Conservation (phyloP, 208 protist genomes). For the Naegleria lovaniensis region DNA sequence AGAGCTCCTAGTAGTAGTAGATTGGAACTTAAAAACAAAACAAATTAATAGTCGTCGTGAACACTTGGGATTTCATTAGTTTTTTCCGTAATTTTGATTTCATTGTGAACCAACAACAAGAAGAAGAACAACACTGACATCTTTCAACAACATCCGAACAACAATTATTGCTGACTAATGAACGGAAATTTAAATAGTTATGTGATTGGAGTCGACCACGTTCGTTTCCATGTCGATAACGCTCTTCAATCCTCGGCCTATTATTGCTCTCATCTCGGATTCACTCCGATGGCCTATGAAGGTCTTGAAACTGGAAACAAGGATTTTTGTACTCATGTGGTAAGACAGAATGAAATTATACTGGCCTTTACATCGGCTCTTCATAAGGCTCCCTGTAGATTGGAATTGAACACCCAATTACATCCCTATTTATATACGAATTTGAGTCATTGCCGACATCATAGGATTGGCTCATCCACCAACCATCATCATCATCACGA, state of each 20-base stretch:
- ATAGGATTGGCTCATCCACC: too few relatives aligned
- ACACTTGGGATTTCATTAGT: too few relatives aligned
- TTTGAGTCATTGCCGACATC: neutral
- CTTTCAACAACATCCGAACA: too few relatives aligned
- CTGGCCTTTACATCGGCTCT: conserved; percentile 52
- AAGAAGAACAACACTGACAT: too few relatives aligned
- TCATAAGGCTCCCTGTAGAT: conserved; percentile 47
- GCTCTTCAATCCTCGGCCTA: neutral
- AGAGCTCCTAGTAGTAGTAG: too few relatives aligned
- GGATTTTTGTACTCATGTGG: neutral
- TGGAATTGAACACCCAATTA: conserved; percentile 30
- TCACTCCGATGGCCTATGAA: neutral
- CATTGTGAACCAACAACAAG: too few relatives aligned
- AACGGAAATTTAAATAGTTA: neutral
- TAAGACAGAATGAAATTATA: conserved; percentile 31
- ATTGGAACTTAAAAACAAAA: too few relatives aligned
- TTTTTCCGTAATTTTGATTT: too few relatives aligned
- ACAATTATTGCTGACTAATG: too few relatives aligned
- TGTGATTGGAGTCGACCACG: conserved; percentile 19
- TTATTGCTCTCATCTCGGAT: conserved; percentile 10
- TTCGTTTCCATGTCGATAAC: conserved; percentile 21
- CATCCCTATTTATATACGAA: neutral
- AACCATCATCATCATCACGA: too few relatives aligned
- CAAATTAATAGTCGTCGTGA: too few relatives aligned
- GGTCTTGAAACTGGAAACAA: neutral